Evolutionary conservation across 805 yeast species (phyloP).

Genomic region (Myxozyma sirexii): DNA sequence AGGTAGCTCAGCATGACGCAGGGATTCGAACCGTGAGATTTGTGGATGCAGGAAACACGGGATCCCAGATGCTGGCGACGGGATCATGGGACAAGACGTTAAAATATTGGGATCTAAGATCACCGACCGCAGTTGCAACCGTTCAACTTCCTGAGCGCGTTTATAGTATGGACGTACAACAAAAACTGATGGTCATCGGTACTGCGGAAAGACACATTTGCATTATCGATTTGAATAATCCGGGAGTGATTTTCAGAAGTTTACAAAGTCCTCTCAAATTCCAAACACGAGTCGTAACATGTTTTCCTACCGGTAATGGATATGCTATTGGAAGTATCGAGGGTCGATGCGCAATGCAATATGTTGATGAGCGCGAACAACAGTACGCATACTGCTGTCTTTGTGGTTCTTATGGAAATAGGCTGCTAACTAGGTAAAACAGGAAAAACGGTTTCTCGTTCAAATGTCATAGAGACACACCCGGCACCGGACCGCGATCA

Average conservation of each 20-base stretch:
- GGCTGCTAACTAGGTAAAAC: background rate
- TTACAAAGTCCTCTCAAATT: constrained; percentile 77
- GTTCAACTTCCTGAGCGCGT: constrained; percentile 86
- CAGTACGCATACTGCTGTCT: constrained; percentile 14
- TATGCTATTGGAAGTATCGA: constrained; percentile 91
- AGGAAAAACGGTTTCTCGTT: constrained; percentile 62
- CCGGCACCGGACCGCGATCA: constrained; percentile 52
- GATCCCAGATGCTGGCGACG: constrained; percentile 75
- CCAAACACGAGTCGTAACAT: constrained; percentile 81
- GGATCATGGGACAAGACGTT: constrained; percentile 97
- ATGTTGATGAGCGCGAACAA: constrained; percentile 77
- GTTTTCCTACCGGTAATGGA: constrained; percentile 91
- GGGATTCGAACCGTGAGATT: constrained; percentile 74
- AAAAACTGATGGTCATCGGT: constrained; percentile 84
- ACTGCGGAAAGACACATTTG: constrained; percentile 87
- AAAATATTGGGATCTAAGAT: constrained; percentile 92
- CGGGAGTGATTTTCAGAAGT: constrained; percentile 77
- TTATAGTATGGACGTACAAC: constrained; percentile 81
- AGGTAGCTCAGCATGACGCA: constrained; percentile 83
- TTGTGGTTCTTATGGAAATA: background rate
- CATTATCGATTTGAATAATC: constrained; percentile 73
- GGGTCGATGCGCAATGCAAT: constrained; percentile 94
- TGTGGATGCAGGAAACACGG: constrained; percentile 83
- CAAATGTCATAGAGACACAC: constrained; percentile 85
- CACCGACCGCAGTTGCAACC: constrained; percentile 74